These are phyloP conservation scores for Fusarium odoratissimum DNA, from an alignment of 2,329 filamentous ascomycete species.

Conservation along the genomic window DNA sequence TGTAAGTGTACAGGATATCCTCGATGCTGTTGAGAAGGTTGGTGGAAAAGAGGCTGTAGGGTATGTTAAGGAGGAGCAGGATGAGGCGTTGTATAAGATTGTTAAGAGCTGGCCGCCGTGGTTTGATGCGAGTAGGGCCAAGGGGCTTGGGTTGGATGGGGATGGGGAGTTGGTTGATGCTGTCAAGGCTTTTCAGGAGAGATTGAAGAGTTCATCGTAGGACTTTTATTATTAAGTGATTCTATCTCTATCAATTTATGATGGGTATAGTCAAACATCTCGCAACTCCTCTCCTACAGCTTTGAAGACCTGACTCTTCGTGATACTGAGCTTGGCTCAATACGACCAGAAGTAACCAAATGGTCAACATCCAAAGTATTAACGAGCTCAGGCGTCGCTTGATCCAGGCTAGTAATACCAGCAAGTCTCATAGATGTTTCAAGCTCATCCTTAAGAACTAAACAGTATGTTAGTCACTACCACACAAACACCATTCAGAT, in stretches of 20 bases:
- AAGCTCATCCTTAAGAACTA: constrained; percentile 48
- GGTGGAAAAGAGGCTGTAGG: constrained; percentile 58
- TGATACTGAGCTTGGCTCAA: constrained; percentile 7
- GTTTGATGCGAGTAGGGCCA: constrained; percentile 63
- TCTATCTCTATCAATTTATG: neutral
- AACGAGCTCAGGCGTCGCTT: constrained; percentile 44
- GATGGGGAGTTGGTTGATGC: constrained; percentile 56
- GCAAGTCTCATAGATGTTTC: constrained; percentile 48
- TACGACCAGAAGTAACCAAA: constrained; percentile 41
- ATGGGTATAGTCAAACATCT: neutral
- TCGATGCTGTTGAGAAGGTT: constrained; percentile 61
- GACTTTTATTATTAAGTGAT: neutral
- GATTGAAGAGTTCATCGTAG: constrained; percentile 15
- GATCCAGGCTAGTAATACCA: constrained; percentile 46
- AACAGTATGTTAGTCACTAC: neutral
- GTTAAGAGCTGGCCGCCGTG: constrained; percentile 66
- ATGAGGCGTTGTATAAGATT: constrained; percentile 60
- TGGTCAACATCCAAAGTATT: constrained; percentile 50
- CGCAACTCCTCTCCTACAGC: constrained; percentile 2
- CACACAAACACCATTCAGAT: rapidly evolving
- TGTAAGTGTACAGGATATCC: constrained; percentile 64
- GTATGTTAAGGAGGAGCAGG: constrained; percentile 59
- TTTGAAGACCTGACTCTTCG: constrained; percentile 23
- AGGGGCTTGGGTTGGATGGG: constrained; percentile 61
- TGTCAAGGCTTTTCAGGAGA: constrained; percentile 44